Evolutionary conservation across 2,329 filamentous ascomycete genomes (phyloP).

Genomic region (Phyllosticta citribraziliensis): DNA sequence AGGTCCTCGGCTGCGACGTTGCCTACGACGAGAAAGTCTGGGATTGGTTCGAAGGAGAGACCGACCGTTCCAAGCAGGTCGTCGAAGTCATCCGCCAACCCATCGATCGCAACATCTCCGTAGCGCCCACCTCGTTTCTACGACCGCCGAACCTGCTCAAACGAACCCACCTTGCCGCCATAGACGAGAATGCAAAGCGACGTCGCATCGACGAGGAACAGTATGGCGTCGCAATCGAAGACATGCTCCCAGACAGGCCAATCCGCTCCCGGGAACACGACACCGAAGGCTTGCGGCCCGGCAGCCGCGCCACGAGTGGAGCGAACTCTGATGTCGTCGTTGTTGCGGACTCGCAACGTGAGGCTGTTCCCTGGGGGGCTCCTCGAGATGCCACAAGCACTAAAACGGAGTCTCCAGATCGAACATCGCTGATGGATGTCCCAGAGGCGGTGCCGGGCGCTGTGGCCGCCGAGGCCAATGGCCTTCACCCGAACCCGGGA

Average conservation of each 20-base stretch:
- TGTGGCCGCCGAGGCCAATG: not conserved
- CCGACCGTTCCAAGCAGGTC: constrained; percentile 17
- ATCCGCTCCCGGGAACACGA: constrained; percentile 19
- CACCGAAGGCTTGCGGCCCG: constrained; percentile 29
- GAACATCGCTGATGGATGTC: not conserved
- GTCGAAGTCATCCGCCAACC: constrained; percentile 24
- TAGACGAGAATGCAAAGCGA: constrained; percentile 16
- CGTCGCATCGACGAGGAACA: constrained; percentile 16
- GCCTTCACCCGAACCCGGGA: not conserved
- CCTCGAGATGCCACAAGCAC: constrained; percentile 9
- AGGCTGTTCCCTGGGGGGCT: constrained; percentile 15
- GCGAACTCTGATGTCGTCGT: constrained; percentile 10
- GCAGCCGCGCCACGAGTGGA: not conserved
- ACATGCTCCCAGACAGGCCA: constrained; percentile 18
- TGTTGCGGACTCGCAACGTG: constrained; percentile 13
- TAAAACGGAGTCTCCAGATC: constrained; percentile 22
- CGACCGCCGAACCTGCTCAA: constrained; percentile 14
- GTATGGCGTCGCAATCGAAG: constrained; percentile 11
- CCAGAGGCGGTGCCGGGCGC: not conserved
- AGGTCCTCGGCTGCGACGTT: constrained; percentile 28
- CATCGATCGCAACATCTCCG: constrained; percentile 22
- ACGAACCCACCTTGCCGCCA: not conserved
- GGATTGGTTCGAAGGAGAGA: constrained; percentile 24
- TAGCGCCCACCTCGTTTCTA: constrained; percentile 22
- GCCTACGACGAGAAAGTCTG: constrained; percentile 26